These are phyloP conservation scores for Colletotrichum sp. DNA, from an alignment of 2,329 filamentous ascomycete genomes.

Conservation along the genomic window DNA sequence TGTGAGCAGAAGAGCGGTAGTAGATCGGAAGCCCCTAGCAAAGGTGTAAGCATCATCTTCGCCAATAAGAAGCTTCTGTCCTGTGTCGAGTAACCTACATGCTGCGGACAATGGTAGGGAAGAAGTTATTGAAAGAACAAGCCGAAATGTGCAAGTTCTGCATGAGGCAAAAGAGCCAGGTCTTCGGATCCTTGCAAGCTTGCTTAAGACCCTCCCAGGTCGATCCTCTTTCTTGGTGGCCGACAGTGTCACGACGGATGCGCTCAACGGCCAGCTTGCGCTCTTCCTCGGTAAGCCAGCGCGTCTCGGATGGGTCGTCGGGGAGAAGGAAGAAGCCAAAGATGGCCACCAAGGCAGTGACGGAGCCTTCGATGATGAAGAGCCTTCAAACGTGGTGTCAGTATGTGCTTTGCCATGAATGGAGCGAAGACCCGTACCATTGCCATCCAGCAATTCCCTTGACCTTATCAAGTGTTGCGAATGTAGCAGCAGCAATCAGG, in stretches of 20 bases:
- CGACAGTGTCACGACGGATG: slow-evolving; percentile 14
- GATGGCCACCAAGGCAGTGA: slow-evolving; percentile 41
- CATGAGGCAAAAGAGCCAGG: slow-evolving; percentile 24
- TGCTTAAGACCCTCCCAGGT: slow-evolving; percentile 13
- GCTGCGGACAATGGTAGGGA: slow-evolving; percentile 23
- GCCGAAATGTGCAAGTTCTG: slow-evolving; percentile 13
- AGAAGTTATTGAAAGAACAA: slow-evolving; percentile 25
- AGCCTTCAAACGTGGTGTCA: neutral
- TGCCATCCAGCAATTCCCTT: slow-evolving; percentile 15
- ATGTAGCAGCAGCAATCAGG: slow-evolving; percentile 3
- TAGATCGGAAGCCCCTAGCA: slow-evolving; percentile 6
- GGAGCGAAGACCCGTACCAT: neutral
- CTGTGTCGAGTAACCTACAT: neutral
- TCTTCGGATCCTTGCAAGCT: slow-evolving; percentile 28
- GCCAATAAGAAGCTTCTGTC: fast-evolving
- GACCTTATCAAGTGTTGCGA: neutral
- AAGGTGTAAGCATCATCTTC: neutral
- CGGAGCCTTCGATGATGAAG: slow-evolving; percentile 28
- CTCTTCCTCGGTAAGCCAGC: slow-evolving; percentile 13
- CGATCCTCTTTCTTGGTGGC: slow-evolving; percentile 3
- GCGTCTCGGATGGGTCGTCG: slow-evolving; percentile 30
- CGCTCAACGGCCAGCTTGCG: slow-evolving; percentile 1
- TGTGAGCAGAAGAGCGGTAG: slow-evolving; percentile 39
- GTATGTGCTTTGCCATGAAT: neutral
- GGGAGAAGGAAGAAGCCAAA: slow-evolving; percentile 43